phyloP scores from a whole-genome alignment of 1,284 basidiomycete genomes.

The Sanghuangporus baumii region DNA sequence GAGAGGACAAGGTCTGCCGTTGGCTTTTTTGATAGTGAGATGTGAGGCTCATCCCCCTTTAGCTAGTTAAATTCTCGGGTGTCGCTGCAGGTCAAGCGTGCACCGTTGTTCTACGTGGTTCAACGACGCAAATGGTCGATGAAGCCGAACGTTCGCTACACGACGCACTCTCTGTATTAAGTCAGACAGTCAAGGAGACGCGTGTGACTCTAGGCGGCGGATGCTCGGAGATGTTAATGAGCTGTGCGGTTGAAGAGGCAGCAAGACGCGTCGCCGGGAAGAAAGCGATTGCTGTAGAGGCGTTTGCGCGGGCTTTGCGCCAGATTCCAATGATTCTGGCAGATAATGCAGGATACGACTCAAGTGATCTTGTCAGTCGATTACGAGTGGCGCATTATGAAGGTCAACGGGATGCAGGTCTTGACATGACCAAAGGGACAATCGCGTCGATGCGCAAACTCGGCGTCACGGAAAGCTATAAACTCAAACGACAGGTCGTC shows the following conservation, averaged over 20 bases:
- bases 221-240: constrained; percentile 98
- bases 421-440: constrained; percentile 75
- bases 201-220: constrained; percentile 93
- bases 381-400: constrained; percentile 94
- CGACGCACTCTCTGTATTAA: constrained; percentile 95
- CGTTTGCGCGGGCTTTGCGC: constrained; percentile 83
- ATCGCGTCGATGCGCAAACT: constrained; percentile 87
- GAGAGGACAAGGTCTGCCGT: constrained; percentile 86
- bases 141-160: constrained; percentile 98
- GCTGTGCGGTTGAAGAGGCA: constrained; percentile 87
- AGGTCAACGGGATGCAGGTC: constrained; percentile 78
- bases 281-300: constrained; percentile 93
- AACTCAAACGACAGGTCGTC: constrained; percentile 94
- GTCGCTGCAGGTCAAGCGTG: constrained; percentile 99
- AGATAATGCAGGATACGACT: constrained; percentile 97
- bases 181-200: constrained; percentile 97
- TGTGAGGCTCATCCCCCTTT: constrained; percentile 8
- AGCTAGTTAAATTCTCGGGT: constrained; percentile 99
- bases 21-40: not conserved
- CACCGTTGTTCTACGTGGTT: constrained; percentile 95
- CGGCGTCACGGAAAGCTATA: constrained; percentile 95
- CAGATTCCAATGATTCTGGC: constrained; percentile 97
- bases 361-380: constrained; percentile 88
- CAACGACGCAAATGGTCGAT: constrained; percentile 98
- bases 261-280: constrained; percentile 87